A percentile compares a stretch with the other conserved stretches of the same genome.
Conservation (phyloP, 129 eudicot genomes). For the Tagetes patula region DNA sequence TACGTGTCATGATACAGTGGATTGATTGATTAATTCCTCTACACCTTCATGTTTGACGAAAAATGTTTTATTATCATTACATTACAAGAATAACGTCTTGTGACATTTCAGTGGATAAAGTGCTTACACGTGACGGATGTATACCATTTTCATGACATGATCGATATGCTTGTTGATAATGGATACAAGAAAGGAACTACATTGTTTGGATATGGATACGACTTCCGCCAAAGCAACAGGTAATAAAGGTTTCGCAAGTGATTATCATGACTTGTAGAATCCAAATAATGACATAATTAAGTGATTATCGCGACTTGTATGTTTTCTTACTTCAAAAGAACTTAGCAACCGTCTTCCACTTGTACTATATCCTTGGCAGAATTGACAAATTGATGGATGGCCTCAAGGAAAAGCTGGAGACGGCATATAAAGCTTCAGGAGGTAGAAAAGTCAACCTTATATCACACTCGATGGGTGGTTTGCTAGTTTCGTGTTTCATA, state of each 20-base stretch:
- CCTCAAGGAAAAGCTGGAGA: constrained; percentile 62
- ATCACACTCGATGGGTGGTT: constrained; percentile 96
- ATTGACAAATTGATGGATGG: constrained; percentile 69
- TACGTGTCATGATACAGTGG: too few species aligned
- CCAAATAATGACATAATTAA: background rate
- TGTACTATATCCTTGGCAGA: constrained; percentile 42
- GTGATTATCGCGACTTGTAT: background rate
- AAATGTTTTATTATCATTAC: background rate
- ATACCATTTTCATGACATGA: constrained; percentile 97
- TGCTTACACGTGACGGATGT: constrained; percentile 62
- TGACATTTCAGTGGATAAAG: constrained; percentile 62
- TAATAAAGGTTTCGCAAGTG: constrained; percentile 6
- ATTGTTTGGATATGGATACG: constrained; percentile 92
- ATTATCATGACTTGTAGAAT: background rate
- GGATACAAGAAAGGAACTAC: constrained; percentile 96
- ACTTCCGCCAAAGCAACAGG: constrained; percentile 96
- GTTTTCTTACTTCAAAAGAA: background rate
- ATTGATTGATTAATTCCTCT: too few species aligned
- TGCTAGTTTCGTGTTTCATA: constrained; percentile 72
- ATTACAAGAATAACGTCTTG: constrained; percentile 12
- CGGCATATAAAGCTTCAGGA: constrained; percentile 87
- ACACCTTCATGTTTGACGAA: background rate
- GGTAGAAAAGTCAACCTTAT: constrained; percentile 87
- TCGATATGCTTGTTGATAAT: constrained; percentile 80
- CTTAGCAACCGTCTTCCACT: background rate